These are phyloP conservation scores for Teunomyces tritomae DNA, from an alignment of 805 yeast genomes.

Conservation along the genomic window DNA sequence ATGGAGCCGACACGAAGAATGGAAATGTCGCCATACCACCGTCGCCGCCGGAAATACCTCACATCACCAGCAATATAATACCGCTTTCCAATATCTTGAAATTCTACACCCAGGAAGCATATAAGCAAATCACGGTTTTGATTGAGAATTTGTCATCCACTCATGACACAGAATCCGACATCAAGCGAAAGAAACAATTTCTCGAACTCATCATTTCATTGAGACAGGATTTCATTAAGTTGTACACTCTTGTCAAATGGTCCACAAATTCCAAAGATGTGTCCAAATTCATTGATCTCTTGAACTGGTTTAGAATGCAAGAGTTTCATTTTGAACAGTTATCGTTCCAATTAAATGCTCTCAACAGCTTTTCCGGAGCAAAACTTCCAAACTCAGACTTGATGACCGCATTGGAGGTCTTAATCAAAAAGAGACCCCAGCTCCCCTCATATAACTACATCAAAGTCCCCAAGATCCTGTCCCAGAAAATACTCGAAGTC, in stretches of 20 bases:
- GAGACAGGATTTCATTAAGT: constrained; percentile 79
- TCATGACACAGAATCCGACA: constrained; percentile 50
- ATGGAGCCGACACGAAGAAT: constrained; percentile 1
- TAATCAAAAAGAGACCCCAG: constrained; percentile 73
- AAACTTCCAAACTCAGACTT: constrained; percentile 91
- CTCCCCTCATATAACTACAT: constrained; percentile 63
- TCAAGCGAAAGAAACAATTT: constrained; percentile 63
- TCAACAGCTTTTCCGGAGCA: constrained; percentile 78
- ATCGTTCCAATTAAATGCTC: constrained; percentile 64
- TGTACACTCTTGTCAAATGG: constrained; percentile 91
- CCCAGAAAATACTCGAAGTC: constrained; percentile 56
- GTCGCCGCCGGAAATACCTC: constrained; percentile 56
- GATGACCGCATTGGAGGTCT: constrained; percentile 81
- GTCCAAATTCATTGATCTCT: constrained; percentile 73
- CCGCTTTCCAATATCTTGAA: constrained; percentile 60
- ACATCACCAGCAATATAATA: constrained; percentile 66
- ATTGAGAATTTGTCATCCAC: constrained; percentile 56
- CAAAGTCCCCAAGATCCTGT: constrained; percentile 47
- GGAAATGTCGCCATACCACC: constrained; percentile 8
- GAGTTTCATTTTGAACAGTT: constrained; percentile 60
- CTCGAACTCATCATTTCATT: constrained; percentile 66
- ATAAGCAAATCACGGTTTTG: constrained; percentile 57
- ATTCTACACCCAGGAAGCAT: constrained; percentile 59
- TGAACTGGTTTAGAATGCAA: constrained; percentile 83
- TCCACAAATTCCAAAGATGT: constrained; percentile 69